phyloP scores from a whole-genome alignment of 257 asterid genomes.

The Solanum commersonii region DNA sequence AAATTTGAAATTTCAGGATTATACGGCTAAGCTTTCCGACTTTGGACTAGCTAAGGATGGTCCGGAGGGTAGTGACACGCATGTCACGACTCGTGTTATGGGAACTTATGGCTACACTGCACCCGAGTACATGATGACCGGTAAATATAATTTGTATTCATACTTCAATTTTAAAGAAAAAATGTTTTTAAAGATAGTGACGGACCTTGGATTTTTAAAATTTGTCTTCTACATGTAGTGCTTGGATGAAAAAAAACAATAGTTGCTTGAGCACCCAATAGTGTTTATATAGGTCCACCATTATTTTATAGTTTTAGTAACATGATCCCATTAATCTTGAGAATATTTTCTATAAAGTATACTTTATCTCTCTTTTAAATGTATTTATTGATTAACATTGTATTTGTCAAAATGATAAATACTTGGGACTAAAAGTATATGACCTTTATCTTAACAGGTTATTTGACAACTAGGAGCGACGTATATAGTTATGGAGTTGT shows the following conservation, averaged over 20 bases:
- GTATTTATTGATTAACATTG: neutral
- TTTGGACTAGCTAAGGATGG: constrained; percentile 89
- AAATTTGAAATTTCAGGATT: constrained; percentile 28
- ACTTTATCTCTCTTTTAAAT: neutral
- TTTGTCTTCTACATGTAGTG: neutral
- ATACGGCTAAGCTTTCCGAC: constrained; percentile 58
- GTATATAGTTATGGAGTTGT: constrained; percentile 79
- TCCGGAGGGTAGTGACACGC: constrained; percentile 64
- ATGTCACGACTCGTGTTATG: constrained; percentile 72
- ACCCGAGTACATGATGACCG: constrained; percentile 83
- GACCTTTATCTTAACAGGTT: constrained; percentile 25
- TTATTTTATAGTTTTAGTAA: neutral
- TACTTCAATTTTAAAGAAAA: neutral
- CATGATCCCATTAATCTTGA: neutral
- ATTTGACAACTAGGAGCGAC: constrained; percentile 60
- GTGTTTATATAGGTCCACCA: neutral
- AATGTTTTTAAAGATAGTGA: accelerated
- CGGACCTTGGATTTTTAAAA: neutral
- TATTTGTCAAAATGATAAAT: neutral
- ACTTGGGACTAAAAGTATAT: neutral
- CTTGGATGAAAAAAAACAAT: neutral
- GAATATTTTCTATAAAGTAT: neutral
- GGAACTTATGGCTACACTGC: constrained; percentile 96
- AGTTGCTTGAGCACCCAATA: neutral
- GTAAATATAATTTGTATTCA: constrained; percentile 13